Evolutionary conservation across 805 yeast species (phyloP).

Genomic region (Saturnispora mendoncae): DNA sequence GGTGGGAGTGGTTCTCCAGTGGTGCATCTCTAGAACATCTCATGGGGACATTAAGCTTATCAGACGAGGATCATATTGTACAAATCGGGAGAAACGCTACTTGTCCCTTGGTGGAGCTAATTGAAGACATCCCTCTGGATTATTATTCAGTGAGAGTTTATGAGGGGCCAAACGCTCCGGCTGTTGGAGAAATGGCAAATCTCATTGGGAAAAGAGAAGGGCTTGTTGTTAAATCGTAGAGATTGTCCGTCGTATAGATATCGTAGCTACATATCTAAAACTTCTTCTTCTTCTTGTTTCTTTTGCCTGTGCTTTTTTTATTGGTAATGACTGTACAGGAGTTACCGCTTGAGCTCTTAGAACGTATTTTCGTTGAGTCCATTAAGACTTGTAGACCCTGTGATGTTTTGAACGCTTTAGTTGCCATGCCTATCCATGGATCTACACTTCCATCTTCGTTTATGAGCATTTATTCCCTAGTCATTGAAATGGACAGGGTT

Average conservation of each 20-base stretch:
- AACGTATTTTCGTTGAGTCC: conserved; percentile 3
- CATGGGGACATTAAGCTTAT: not conserved
- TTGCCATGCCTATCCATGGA: not conserved
- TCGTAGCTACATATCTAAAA: no score
- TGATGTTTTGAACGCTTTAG: conserved; percentile 3
- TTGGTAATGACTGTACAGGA: not conserved
- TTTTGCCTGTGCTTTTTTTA: not conserved
- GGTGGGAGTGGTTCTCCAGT: conserved; percentile 3
- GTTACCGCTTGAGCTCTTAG: conserved; percentile 2
- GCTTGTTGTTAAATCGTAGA: not conserved
- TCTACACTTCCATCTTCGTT: not conserved
- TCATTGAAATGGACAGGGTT: conserved; percentile 4
- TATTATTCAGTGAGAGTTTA: conserved; percentile 11
- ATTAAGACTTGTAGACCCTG: conserved; percentile 3
- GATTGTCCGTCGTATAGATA: no score
- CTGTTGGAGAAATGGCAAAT: conserved; percentile 4
- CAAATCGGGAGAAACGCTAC: not conserved
- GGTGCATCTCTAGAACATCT: not conserved
- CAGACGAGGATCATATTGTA: not conserved
- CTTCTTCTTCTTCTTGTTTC: not conserved
- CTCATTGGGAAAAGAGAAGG: conserved; percentile 4
- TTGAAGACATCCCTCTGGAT: conserved; percentile 3
- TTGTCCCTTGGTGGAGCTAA: not conserved
- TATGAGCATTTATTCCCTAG: conserved; percentile 2
- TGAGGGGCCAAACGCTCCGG: conserved; percentile 12